Conservation (phyloP, 2,329 filamentous ascomycete species). For the Claviceps africana region DNA sequence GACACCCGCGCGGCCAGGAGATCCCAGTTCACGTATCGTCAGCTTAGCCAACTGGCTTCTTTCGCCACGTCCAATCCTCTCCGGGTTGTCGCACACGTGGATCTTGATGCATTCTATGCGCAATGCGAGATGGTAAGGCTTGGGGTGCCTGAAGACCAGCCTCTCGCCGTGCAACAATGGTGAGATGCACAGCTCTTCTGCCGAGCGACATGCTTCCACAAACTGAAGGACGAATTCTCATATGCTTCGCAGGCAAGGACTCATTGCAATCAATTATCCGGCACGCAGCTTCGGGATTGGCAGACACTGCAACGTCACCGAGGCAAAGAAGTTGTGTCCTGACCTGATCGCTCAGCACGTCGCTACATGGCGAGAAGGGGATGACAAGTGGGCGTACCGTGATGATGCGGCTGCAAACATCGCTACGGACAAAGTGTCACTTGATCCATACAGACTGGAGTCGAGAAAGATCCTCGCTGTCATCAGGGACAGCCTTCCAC, state of each 20-base stretch:
- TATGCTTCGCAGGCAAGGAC: slow-evolving; percentile 50
- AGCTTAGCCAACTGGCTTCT: slow-evolving; percentile 61
- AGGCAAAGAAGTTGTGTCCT: slow-evolving; percentile 79
- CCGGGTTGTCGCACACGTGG: slow-evolving; percentile 78
- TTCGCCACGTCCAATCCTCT: slow-evolving; percentile 62
- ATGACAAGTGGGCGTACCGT: slow-evolving; percentile 83
- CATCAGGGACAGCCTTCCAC: slow-evolving; percentile 61
- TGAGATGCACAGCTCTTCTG: slow-evolving; percentile 18
- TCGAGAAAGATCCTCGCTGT: slow-evolving; percentile 67
- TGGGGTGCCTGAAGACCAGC: slow-evolving; percentile 56
- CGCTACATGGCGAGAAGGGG: slow-evolving; percentile 85
- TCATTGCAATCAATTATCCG: slow-evolving; percentile 95
- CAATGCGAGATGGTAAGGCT: slow-evolving; percentile 92
- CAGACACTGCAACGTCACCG: slow-evolving; percentile 62
- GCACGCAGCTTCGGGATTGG: slow-evolving; percentile 68
- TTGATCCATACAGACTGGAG: slow-evolving; percentile 82
- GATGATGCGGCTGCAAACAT: slow-evolving; percentile 69
- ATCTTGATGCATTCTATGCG: slow-evolving; percentile 94
- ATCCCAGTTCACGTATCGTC: slow-evolving; percentile 74
- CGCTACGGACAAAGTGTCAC: slow-evolving; percentile 77
- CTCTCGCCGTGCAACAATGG: slow-evolving; percentile 91
- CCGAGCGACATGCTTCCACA: not conserved
- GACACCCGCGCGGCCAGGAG: slow-evolving; percentile 17
- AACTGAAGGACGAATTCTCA: not conserved
- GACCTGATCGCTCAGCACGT: slow-evolving; percentile 80